phyloP scores from a whole-genome alignment of 2,329 filamentous ascomycete species.

The Blumeria graminis region DNA sequence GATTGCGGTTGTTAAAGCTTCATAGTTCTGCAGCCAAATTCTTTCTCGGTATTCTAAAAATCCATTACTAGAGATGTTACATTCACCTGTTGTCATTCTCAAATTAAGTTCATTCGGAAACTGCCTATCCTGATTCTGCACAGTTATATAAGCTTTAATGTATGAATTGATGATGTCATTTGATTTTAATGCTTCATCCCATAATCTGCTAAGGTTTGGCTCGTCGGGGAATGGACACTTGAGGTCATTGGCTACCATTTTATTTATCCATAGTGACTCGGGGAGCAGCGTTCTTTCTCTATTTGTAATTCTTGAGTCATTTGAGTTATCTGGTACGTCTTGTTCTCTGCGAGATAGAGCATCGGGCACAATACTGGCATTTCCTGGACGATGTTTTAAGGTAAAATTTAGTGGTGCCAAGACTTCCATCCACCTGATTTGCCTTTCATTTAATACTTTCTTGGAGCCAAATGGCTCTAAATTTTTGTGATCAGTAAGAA shows the following conservation, averaged over 20 bases:
- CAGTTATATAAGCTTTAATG: neutral
- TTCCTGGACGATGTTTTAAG: neutral
- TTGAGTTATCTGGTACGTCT: neutral
- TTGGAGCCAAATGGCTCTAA: neutral
- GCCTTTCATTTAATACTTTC: neutral
- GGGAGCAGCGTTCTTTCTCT: neutral
- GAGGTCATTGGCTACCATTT: neutral
- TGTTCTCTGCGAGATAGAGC: neutral
- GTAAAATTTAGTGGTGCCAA: neutral
- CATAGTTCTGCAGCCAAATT: neutral
- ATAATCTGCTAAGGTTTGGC: neutral
- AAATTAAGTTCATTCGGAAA: neutral
- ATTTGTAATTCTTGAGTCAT: neutral
- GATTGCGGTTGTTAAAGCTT: neutral
- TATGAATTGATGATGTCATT: neutral
- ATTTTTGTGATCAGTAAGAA: neutral
- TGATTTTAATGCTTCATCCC: neutral
- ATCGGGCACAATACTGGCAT: neutral
- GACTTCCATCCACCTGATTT: neutral
- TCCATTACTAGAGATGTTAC: neutral
- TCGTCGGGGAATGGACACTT: neutral
- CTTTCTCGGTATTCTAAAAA: slow-evolving; percentile 1
- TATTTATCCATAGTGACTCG: neutral
- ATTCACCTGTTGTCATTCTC: neutral
- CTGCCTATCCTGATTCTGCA: neutral